phyloP scores from a whole-genome alignment of 176 grass and related monocot genomes.

The Zoysia pacifica region DNA sequence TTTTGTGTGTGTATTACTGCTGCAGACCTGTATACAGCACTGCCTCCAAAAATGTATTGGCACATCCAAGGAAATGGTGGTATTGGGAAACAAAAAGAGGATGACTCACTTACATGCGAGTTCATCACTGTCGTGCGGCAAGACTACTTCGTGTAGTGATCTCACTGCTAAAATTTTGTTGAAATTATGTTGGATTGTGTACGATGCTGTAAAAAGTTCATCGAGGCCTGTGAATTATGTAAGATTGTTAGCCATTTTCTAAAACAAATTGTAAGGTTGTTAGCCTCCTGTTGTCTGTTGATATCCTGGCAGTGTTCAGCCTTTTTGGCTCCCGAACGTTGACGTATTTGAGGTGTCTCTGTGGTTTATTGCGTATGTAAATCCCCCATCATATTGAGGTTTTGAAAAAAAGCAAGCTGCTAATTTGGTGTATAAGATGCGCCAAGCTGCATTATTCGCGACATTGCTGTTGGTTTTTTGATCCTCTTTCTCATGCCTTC shows the following conservation, averaged over 20 bases:
- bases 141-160: constrained; percentile 80
- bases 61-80: constrained; percentile 90
- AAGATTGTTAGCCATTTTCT: too few relatives aligned
- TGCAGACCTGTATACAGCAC: constrained; percentile 77
- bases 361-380: constrained; percentile 10
- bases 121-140: constrained; percentile 73
- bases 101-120: constrained; percentile 65
- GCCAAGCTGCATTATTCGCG: too few relatives aligned
- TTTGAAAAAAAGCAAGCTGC: constrained; percentile 11
- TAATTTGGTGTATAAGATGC: background rate
- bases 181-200: constrained; percentile 9
- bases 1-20: background rate
- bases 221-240: constrained; percentile 27
- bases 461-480: too few relatives aligned
- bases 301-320: background rate
- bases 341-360: constrained; percentile 16
- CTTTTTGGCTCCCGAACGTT: background rate
- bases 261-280: background rate
- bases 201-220: constrained; percentile 33
- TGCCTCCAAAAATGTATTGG: constrained; percentile 91
- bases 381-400: background rate
- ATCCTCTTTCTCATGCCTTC: too few relatives aligned
- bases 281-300: background rate
- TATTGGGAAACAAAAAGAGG: constrained; percentile 61
- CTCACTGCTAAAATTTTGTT: constrained; percentile 37